phyloP scores from a whole-genome alignment of 441 rosid genomes.

The Gossypium lobatum region DNA sequence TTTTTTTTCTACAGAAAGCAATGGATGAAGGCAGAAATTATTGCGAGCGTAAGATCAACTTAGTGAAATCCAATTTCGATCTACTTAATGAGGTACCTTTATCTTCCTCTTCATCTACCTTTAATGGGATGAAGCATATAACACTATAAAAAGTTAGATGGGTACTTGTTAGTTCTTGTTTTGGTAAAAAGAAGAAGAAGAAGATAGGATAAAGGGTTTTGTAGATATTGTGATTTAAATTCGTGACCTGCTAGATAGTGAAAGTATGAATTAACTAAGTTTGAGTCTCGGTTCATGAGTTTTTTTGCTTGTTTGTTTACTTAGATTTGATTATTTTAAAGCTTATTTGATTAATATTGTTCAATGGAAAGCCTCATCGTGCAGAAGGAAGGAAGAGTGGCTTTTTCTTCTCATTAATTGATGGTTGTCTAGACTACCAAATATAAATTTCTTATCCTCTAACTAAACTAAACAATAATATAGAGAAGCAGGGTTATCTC shows the following conservation, averaged over 20 bases:
- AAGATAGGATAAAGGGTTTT: too few species aligned
- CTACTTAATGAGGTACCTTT: slow-evolving; percentile 75
- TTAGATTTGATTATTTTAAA: slow-evolving; percentile 1
- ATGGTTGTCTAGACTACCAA: too few species aligned
- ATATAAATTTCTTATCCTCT: too few species aligned
- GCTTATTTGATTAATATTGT: background rate
- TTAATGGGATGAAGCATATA: background rate
- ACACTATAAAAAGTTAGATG: background rate
- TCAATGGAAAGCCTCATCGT: background rate
- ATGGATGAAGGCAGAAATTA: slow-evolving; percentile 85
- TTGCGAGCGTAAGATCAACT: slow-evolving; percentile 82
- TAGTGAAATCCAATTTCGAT: slow-evolving; percentile 86
- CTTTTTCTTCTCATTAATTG: background rate
- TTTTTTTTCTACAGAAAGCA: slow-evolving; percentile 48
- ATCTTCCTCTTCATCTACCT: background rate
- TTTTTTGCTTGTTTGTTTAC: background rate
- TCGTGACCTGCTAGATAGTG: background rate
- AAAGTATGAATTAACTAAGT: background rate
- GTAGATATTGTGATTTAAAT: too few species aligned
- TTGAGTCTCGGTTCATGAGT: background rate
- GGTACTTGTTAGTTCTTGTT: background rate
- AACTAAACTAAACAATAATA: too few species aligned
- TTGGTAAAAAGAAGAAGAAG: too few species aligned
- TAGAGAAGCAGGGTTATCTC: too few species aligned
- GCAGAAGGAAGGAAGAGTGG: background rate